Base-by-base conservation (phyloP, 2,329 filamentous ascomycete species). In the Aureobasidium melanogenum region DNA sequence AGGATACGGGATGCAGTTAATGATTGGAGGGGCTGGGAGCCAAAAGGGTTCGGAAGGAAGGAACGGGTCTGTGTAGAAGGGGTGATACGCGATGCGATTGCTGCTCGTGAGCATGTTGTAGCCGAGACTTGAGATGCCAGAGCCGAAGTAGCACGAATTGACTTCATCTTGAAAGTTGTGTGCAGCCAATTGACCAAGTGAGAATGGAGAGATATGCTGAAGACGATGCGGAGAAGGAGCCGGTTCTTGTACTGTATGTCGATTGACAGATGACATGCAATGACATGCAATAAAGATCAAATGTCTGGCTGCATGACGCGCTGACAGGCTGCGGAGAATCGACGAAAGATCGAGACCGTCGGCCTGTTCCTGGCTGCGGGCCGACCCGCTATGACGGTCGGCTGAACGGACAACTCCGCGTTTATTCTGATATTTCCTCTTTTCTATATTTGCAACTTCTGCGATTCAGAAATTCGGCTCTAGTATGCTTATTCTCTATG, bases 1-100 rank as follows among this genome's bases (percentile, higher is more conserved):
- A 97, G 86, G 4, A 82, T 88, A 64, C 91, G 88, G 22, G 82
- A 80, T 12, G 91, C 91, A 56, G 82, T 84, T 62, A 97, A 81
- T 65, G 79, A 84, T 70, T 92, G 89, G 9, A 50, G 34, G 64
- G 78, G 83, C 70, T 90, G 87, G 47, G 71, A 75, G 67, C 73
- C 79, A 78, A 65, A 81, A 75, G 26, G 73, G 67, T 77, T 76
- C 48, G 73, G 69, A 62, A 77, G 68, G 70, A 78, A 79, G 61
- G 69, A 69, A n/a, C 77, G 76, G n/a, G 63, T 68, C 63, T 71
- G 66, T 12, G 28, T 26, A 9, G 51, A 50, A 10, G 17, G 6
- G 24, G 30, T 22, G n/a, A 14, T 32, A 44, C 32, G 60, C 10
- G 60, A 43, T 34, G 52, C 44, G 5, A 50, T 19, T 22, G 61